Base-by-base conservation (phyloP, 2,329 filamentous ascomycete species). In the Ophiocordyceps sinensis region DNA sequence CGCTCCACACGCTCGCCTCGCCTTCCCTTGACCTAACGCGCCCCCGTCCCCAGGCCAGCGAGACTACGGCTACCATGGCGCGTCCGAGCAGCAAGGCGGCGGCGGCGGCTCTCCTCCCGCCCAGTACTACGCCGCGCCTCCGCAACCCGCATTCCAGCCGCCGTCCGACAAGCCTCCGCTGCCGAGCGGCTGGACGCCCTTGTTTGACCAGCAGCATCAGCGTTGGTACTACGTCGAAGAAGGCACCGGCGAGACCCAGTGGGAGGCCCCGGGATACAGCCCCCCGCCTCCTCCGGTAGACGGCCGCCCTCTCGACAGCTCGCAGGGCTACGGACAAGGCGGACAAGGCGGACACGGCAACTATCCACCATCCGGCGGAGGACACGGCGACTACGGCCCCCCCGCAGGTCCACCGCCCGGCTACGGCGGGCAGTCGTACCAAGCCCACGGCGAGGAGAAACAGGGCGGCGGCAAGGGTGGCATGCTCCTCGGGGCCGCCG, bases 171-270 rank as follows among this genome's bases (percentile, higher is more conserved):
- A 55, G 43, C 70, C 77, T 21, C 63, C 71, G 45, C 62, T 80
- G 47, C 68, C 78, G 21, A 53, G 65, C 39, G 78, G 78, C 48
- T 83, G 79, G 78, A 61, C 64, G 26, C 65, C 75, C 21, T 71
- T 79, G 56, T 83, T 71, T 59, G 78, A 83, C 48, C 68, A 73
- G 43, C 66, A 64, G 43, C 63, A 67, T 44, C 72, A 78, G 52
- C 72, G 74, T 42, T 81, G 74, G 63, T 82, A 74, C 61, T 84
- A 79, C 52, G 66, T 76, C 43, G 76, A 82, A 55, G 62, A 74
- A 43, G 64, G 71, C 37, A 74, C 74, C 12, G 75, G 76, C 17
- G 70, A 68, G 43, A 71, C 74, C 0, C 77, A 82, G 56, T 82
- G 78, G 78, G 75, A 80, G 46, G 64, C 68, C 14, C 76, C 78